A percentile compares a stretch with the other conserved stretches of the same genome.
Evolutionary conservation across 1,139 yeast species (phyloP).

Genomic region (Saccharomycopsis hybrid): DNA sequence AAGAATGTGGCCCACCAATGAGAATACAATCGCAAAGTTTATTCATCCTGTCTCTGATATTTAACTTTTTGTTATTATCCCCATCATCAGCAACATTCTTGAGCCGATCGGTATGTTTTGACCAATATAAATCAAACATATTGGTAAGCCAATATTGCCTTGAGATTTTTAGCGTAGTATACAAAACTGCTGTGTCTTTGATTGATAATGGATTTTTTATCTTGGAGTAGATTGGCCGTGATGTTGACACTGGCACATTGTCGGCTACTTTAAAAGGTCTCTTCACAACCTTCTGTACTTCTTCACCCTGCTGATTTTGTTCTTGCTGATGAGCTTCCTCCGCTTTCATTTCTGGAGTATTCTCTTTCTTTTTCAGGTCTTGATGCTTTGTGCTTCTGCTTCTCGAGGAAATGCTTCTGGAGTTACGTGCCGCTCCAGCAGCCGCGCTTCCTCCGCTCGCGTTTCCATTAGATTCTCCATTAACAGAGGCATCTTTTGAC

Average conservation of each 20-base stretch:
- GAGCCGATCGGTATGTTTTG: conserved; percentile 45
- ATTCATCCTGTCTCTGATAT: conserved; percentile 82
- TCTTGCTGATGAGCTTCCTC: not conserved
- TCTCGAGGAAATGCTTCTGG: not conserved
- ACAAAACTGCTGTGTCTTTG: conserved; percentile 66
- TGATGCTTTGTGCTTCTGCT: not conserved
- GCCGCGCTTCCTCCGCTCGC: not conserved
- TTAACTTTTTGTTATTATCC: conserved; percentile 27
- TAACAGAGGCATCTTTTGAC: no score
- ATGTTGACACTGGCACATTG: conserved; percentile 11
- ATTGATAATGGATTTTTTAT: conserved; percentile 52
- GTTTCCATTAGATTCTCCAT: no score
- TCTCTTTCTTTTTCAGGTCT: no score
- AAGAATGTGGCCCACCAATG: conserved; percentile 76
- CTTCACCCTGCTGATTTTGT: not conserved
- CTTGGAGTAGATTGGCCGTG: conserved; percentile 18
- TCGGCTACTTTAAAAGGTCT: conserved; percentile 16
- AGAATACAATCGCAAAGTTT: conserved; percentile 73
- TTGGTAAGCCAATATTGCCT: conserved; percentile 67
- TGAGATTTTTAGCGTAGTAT: conserved; percentile 68
- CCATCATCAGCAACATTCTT: conserved; percentile 35
- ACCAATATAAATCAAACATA: conserved; percentile 78
- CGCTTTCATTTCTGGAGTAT: not conserved
- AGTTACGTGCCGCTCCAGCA: not conserved
- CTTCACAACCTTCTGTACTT: not conserved